phyloP scores from a whole-genome alignment of 106 monocot genomes.

The Phalaenopsis equestris region DNA sequence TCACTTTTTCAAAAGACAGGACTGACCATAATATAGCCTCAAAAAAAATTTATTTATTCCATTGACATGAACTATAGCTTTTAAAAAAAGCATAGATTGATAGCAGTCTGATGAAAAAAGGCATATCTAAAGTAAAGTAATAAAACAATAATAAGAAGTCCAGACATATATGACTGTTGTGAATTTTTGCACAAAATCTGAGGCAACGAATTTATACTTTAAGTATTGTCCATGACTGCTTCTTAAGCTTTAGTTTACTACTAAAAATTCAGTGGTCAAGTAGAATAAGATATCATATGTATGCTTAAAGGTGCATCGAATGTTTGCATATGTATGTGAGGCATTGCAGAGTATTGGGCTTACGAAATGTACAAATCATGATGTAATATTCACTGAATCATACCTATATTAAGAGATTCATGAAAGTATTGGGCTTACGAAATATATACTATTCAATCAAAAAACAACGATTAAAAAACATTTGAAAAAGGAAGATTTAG shows the following conservation, averaged over 20 bases:
- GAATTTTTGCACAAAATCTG: background rate
- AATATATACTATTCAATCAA: background rate
- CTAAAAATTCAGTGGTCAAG: background rate
- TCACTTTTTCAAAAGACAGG: too few relatives aligned
- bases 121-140: background rate
- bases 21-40: background rate
- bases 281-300: background rate
- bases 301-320: background rate
- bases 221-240: background rate
- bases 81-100: background rate
- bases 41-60: background rate
- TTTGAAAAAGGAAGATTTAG: too few relatives aligned
- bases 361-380: background rate
- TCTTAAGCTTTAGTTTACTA: background rate
- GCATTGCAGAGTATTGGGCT: background rate
- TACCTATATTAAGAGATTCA: background rate
- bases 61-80: background rate
- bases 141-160: background rate
- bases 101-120: background rate
- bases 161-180: background rate
- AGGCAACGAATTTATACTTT: background rate
- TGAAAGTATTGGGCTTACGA: background rate
- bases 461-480: background rate
- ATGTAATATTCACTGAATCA: background rate
- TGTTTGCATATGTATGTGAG: background rate